Base-by-base conservation (phyloP, 2,329 filamentous ascomycete species). In the Ophiosphaerella narmari region DNA sequence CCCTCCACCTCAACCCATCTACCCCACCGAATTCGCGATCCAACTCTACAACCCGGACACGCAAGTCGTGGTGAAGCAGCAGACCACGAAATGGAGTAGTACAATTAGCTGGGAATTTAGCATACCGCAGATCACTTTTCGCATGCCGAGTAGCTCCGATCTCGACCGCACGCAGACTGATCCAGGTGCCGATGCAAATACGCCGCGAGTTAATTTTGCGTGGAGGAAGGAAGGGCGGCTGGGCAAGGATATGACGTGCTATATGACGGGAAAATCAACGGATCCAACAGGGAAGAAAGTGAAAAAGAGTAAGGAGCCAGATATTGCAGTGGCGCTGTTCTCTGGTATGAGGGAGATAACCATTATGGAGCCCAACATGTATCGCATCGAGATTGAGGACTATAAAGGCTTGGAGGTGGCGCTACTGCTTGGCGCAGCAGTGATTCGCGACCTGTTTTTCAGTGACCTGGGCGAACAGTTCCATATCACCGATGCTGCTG, bases 41-140 rank as follows among this genome's bases (percentile, higher is more conserved):
- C 88, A 93, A 63, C 85, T 99, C 3, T 97, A 97, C 79, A 94
- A 96, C 70, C 94, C 94, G 0, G 93, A 97, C 70, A 91, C 94
- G 73, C 82, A 88, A 62, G 79, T 97, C 16, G 64, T 79, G 1
- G 82, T 97, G 32, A 86, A 82, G 62, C 83, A 86, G 64, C 85
- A 88, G 60, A 82, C 86, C 35, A 87, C 89, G 31, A 86, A 87
- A 53, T 96, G 91, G 88, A 91, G 88, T 54, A 87, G 86, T 52
- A 86, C 86, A 12, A 85, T 91, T 44, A 84, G 84, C 46, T 99
- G 93, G 87, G 90, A 94, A 57, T 97, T 99, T 74, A 90, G 93
- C 72, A 86, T 99, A 75, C 94, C 94, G 0, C 86, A 92, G 67
- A 86, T 86, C 52, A 89, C 87, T 23, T 99, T 99, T 71, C 84